Evolutionary conservation across 2,329 filamentous ascomycete species (phyloP).

Genomic region (Cercospora citrullina): DNA sequence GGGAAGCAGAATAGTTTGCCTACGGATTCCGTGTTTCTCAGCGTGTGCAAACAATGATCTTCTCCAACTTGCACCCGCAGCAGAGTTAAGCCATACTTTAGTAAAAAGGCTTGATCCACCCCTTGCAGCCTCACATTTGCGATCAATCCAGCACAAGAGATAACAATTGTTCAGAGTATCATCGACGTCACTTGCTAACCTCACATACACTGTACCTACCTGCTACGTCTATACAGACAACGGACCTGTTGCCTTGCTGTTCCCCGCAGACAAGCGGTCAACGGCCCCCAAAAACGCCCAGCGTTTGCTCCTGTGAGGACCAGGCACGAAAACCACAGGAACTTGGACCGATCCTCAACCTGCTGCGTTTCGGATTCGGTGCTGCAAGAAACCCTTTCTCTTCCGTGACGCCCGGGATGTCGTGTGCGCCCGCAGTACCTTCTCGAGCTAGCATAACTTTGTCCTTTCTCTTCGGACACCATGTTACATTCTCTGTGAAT

Average conservation of each 20-base stretch:
- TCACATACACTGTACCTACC: background rate
- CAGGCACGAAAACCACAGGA: slow-evolving; percentile 8
- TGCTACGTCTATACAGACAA: background rate
- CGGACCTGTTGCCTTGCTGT: background rate
- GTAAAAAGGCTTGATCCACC: slow-evolving; percentile 8
- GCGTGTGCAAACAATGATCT: background rate
- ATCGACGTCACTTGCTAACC: background rate
- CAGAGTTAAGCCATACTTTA: slow-evolving; percentile 7
- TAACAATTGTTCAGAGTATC: background rate
- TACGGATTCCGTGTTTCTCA: background rate
- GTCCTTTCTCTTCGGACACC: background rate
- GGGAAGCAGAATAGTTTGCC: background rate
- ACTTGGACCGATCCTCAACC: slow-evolving; percentile 3
- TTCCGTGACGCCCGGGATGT: background rate
- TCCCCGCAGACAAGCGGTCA: slow-evolving; percentile 2
- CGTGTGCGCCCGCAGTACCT: background rate
- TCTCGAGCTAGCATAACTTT: background rate
- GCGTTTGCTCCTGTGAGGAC: slow-evolving; percentile 5
- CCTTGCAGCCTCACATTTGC: slow-evolving; percentile 11
- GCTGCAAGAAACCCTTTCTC: slow-evolving; percentile 7
- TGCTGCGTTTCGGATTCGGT: slow-evolving; percentile 11
- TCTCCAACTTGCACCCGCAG: background rate
- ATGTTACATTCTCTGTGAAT: background rate
- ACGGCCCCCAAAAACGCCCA: background rate
- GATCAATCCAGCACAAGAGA: background rate